Base-by-base conservation (phyloP, 257 asterid species). In the Nemophila menziesii region DNA sequence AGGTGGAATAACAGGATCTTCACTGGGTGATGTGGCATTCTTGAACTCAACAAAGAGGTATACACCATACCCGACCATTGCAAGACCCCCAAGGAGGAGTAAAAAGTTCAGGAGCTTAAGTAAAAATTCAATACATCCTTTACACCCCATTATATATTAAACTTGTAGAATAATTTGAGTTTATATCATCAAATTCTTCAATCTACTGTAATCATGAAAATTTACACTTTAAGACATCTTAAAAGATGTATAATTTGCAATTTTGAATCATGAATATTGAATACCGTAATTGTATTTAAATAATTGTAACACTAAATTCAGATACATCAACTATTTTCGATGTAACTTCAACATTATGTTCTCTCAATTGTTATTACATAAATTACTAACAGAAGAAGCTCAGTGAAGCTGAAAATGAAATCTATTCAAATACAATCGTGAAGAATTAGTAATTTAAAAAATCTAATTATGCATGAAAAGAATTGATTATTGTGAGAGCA, bases 1-100 rank as follows among this genome's bases (percentile, higher is more conserved):
- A 1, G 93, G 83, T 19, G 61, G 50, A 49, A 60, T 19, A 18
- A 69, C 66, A 14, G 43, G 56, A 56, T 71, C 81, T 29, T 60
- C 82, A 21, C 64, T 82, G 4, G 73, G 45, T 19, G 74, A 51
- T 34, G 68, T 52, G 24, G 72, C 61, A 38, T 56, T 70, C 61
- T 73, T 74, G 64, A 70, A 82, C 69, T 61, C 86, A 63, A 82
- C 83, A 54, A 82, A 87, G 19, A 82, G 85, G 66, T 77, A 87
- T 45, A 86, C 53, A 20, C 97, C 97, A 61, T 79, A 86, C 2
- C 97, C 97, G 51, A 79, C 63, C 85, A 79, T 86, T 8, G 80
- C 80, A 68, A 82, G 67, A 50, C 96, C 94, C 62, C 70, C 81
- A 42, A 86, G 67, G 46, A 86, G 66, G 69, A 86, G 51, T 39